These are phyloP conservation scores for Myxozyma monticola DNA, from an alignment of 805 yeast genomes.

Conservation along the genomic window DNA sequence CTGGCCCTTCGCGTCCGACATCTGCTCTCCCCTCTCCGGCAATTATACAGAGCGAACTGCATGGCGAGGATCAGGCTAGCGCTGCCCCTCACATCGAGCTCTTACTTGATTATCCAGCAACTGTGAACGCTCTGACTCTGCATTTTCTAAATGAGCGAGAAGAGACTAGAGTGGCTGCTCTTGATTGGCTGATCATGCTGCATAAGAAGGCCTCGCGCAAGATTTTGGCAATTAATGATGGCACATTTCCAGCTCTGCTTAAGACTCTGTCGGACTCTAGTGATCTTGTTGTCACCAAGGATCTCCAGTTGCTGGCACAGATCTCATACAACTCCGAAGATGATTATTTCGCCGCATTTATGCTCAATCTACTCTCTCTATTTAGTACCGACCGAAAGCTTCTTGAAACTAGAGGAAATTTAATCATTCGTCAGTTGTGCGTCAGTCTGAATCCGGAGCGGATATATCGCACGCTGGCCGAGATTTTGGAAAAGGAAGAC, in stretches of 20 bases:
- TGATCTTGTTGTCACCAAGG: constrained; percentile 74
- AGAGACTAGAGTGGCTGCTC: constrained; percentile 74
- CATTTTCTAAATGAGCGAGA: constrained; percentile 78
- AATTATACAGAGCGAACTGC: constrained; percentile 3
- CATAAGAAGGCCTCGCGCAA: constrained; percentile 67
- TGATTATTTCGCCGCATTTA: constrained; percentile 70
- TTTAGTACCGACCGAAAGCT: constrained; percentile 69
- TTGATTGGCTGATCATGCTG: constrained; percentile 86
- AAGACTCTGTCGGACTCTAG: constrained; percentile 73
- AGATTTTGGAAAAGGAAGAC: constrained; percentile 60
- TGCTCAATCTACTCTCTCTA: constrained; percentile 65
- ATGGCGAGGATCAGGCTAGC: constrained; percentile 29
- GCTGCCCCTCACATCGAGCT: constrained; percentile 4
- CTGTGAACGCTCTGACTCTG: constrained; percentile 67
- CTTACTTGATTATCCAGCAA: constrained; percentile 53
- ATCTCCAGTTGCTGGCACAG: constrained; percentile 68
- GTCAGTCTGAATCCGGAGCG: constrained; percentile 77
- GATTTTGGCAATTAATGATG: constrained; percentile 50
- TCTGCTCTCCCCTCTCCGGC: constrained; percentile 32
- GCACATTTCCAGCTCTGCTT: constrained; percentile 72
- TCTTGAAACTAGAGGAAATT: constrained; percentile 72
- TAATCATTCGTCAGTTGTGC: constrained; percentile 81
- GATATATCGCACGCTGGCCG: constrained; percentile 76
- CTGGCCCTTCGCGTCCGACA: constrained; percentile 30
- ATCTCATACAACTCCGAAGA: constrained; percentile 72